Base-by-base conservation (phyloP, 2,329 filamentous ascomycete genomes). In the Ilyonectria mors-panacis region DNA sequence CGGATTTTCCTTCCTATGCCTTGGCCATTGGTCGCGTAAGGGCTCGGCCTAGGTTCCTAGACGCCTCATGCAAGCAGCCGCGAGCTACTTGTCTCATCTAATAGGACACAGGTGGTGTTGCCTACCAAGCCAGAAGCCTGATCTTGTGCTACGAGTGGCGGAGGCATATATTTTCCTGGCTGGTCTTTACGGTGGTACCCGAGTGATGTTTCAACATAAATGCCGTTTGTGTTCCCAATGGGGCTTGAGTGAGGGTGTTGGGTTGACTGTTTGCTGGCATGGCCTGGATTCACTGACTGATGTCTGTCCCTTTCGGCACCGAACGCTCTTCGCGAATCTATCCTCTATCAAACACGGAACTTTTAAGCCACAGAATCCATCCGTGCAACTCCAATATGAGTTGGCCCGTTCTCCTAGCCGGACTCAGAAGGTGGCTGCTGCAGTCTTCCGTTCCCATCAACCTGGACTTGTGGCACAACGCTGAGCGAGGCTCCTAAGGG, bases 161-260 rank as follows among this genome's bases (percentile, higher is more conserved):
- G 48, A 10, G 8, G 51, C 44, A 35, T 9, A 4, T 2, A 7
- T 30, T 51, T 54, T 60, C 23, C 19, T 54, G 45, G 10, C 50
- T 42, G 17, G 35, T 55, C 21, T 62, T 21, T 33, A 64, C 28
- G 71, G 48, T 35, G 26, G 42, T 66, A 70, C 51, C 70, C 69
- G 70, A 61, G 66, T 66, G 69, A 72, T 66, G 59, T 64, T 59
- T 68, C 59, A 50, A 59, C 37, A 33, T n/a, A 30, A n/a, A 35
- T 26, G 26, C 56, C 21, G 12, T 44, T 23, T 12, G 23, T 21
- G 6, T 13, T 4, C 30, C 30, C 2, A 33, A 33, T 33, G 8
- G 30, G 30, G 30, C 12, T 12, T 33, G 30, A 33, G 30, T 33
- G 30, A 9, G 30, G 30, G 8, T 33, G 30, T 33, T 21, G 59